phyloP scores from a whole-genome alignment of 495 filamentous ascomycete species.

The Chlorociboria aeruginascens region DNA sequence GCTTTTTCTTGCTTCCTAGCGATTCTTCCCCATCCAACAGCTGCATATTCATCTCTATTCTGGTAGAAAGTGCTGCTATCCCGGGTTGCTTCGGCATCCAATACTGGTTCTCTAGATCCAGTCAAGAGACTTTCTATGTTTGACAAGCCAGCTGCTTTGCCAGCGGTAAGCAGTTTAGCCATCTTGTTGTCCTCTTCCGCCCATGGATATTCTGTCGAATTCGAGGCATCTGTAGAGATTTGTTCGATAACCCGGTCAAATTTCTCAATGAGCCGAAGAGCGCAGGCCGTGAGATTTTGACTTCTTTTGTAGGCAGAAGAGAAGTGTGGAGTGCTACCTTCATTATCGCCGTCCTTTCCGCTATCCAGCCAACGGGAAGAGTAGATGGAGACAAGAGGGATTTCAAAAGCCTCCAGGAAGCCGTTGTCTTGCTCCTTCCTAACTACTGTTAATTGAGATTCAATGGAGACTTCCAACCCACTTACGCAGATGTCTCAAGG shows the following conservation, averaged over 20 bases:
- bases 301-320: slow-evolving; percentile 1
- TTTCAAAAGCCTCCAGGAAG: slow-evolving; percentile 9
- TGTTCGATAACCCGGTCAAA: slow-evolving; percentile 9
- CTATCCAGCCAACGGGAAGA: not conserved
- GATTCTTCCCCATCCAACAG: slow-evolving; percentile 16
- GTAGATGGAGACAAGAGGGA: slow-evolving; percentile 1
- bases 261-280: not conserved
- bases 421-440: slow-evolving; percentile 6
- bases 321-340: not conserved
- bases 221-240: slow-evolving; percentile 1
- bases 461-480: not conserved
- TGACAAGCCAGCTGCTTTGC: slow-evolving; percentile 12
- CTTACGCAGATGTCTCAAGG: not conserved
- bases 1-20: slow-evolving; percentile 26
- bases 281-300: not conserved
- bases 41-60: not conserved
- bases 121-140: slow-evolving; percentile 3
- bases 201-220: slow-evolving; percentile 13
- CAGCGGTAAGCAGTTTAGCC: slow-evolving; percentile 24
- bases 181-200: slow-evolving; percentile 21
- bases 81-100: not conserved
- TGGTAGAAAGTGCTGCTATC: slow-evolving; percentile 1
- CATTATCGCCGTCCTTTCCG: not conserved
- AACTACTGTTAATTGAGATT: not conserved
- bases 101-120: not conserved